A percentile compares a stretch with the other conserved stretches of the same genome.
These are phyloP conservation scores for Tillandsia fasciculata DNA, from an alignment of 176 grass and related monocot genomes.

Conservation along the genomic window DNA sequence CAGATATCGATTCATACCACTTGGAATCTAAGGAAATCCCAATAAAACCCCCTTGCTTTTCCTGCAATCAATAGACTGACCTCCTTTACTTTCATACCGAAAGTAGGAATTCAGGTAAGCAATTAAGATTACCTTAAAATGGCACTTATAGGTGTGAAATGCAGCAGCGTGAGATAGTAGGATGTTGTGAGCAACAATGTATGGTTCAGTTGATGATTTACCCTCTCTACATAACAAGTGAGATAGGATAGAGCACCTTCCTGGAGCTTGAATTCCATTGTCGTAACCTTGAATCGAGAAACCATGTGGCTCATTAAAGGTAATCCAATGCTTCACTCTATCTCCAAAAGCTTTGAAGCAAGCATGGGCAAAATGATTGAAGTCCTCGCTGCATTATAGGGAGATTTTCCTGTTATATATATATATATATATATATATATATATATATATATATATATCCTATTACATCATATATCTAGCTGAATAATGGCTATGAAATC, in stretches of 20 bases:
- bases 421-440: background rate
- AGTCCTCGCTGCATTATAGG: slow-evolving; percentile 56
- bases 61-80: slow-evolving; percentile 25
- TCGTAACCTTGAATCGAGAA: slow-evolving; percentile 77
- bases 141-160: slow-evolving; percentile 51
- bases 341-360: slow-evolving; percentile 91
- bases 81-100: background rate
- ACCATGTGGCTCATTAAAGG: slow-evolving; percentile 79
- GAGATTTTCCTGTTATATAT: slow-evolving; percentile 1
- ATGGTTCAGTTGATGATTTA: slow-evolving; percentile 83
- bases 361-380: slow-evolving; percentile 58
- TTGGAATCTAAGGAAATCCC: slow-evolving; percentile 74
- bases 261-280: slow-evolving; percentile 72
- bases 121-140: slow-evolving; percentile 56
- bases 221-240: slow-evolving; percentile 71
- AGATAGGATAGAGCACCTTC: slow-evolving; percentile 74
- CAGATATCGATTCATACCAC: slow-evolving; percentile 81
- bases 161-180: slow-evolving; percentile 67
- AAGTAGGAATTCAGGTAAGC: too few relatives aligned
- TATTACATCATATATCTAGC: background rate
- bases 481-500: background rate
- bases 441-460: too few relatives aligned
- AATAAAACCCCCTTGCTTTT: slow-evolving; percentile 49
- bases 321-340: slow-evolving; percentile 93
- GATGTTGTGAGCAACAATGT: slow-evolving; percentile 72